phyloP scores from a whole-genome alignment of 805 yeast species.

The Starmerella vitae region DNA sequence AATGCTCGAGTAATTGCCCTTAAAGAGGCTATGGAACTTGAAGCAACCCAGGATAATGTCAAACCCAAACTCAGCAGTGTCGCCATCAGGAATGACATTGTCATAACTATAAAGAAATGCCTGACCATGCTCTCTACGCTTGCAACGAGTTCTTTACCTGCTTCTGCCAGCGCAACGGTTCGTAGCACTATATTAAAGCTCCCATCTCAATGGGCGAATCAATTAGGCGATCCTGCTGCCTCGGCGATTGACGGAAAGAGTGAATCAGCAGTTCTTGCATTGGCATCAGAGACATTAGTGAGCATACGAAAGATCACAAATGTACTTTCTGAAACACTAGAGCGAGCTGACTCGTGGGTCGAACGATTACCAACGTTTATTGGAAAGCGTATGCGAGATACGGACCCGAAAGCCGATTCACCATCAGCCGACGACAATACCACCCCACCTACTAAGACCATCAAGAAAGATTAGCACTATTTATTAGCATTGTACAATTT shows the following conservation, averaged over 20 bases:
- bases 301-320: conserved; percentile 72
- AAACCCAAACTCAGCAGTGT: conserved; percentile 23
- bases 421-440: not conserved
- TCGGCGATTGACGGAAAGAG: conserved; percentile 22
- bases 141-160: conserved; percentile 61
- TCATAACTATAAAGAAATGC: conserved; percentile 77
- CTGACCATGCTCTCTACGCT: conserved; percentile 75
- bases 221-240: conserved; percentile 20
- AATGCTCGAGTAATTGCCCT: conserved; percentile 19
- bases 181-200: conserved; percentile 62
- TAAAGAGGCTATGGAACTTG: conserved; percentile 19
- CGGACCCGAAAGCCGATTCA: not conserved
- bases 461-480: not conserved
- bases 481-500: not conserved
- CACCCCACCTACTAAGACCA: not conserved
- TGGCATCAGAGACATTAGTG: conserved; percentile 81
- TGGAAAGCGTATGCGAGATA: conserved; percentile 21
- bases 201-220: conserved; percentile 58
- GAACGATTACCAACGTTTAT: conserved; percentile 22
- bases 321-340: conserved; percentile 74
- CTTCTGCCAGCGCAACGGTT: conserved; percentile 66
- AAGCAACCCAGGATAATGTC: conserved; percentile 17
- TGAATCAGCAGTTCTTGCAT: conserved; percentile 59
- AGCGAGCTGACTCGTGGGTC: conserved; percentile 75
- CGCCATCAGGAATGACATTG: conserved; percentile 61